Percentiles rank a stretch among this genome's conserved stretches.
Conservation (phyloP, 139 green algal genomes). For the Zygnema circumcarinatum region DNA sequence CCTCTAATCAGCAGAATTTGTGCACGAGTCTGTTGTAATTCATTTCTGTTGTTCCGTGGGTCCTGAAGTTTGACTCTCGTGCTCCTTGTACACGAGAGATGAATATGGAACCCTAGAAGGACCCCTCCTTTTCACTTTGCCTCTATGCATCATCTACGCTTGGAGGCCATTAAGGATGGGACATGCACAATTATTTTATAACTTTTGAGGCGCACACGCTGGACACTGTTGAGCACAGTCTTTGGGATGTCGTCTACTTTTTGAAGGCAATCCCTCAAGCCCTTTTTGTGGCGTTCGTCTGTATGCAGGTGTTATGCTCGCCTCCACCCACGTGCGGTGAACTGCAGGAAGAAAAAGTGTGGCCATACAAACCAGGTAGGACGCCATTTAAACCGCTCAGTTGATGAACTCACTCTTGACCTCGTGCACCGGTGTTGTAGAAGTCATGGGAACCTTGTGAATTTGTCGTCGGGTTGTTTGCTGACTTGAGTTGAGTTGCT, state of each 20-base stretch:
- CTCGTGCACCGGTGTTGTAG: not conserved
- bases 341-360: slow-evolving; percentile 98
- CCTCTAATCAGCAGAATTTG: no score
- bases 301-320: slow-evolving; percentile 92
- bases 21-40: no score
- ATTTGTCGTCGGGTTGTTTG: slow-evolving; percentile 4
- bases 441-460: not conserved
- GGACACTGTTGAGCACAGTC: no score
- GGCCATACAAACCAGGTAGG: slow-evolving; percentile 79
- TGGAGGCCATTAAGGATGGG: not conserved
- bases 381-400: not conserved
- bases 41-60: not conserved
- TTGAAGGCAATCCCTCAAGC: no score
- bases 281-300: no score
- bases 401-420: not conserved
- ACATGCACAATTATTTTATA: not conserved
- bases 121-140: slow-evolving; percentile 34
- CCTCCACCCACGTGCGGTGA: slow-evolving; percentile 94
- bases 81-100: slow-evolving; percentile 1
- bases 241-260: no score
- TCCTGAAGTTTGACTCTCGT: slow-evolving; percentile 43
- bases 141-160: not conserved
- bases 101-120: slow-evolving; percentile 37
- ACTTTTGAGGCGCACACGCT: not conserved
- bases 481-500: not conserved